Evolutionary conservation across 2,329 filamentous ascomycete species (phyloP).

Genomic region (Xylaria sp.): DNA sequence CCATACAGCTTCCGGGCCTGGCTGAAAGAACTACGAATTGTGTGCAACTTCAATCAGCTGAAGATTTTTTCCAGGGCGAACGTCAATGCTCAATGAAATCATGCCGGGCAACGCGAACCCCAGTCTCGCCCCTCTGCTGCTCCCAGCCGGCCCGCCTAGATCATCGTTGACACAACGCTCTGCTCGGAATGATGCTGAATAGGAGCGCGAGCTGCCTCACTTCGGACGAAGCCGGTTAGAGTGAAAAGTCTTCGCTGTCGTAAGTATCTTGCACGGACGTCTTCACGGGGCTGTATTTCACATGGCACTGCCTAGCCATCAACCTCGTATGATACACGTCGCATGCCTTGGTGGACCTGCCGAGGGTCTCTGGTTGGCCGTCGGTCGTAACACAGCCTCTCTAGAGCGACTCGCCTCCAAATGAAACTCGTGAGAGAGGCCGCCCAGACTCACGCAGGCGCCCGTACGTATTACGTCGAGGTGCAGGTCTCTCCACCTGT

Average conservation of each 20-base stretch:
- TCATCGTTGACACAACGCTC: no score
- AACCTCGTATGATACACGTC: background rate
- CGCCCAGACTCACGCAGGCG: constrained; percentile 9
- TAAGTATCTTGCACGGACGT: no score
- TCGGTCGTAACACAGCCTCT: constrained; percentile 21
- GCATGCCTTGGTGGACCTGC: constrained; percentile 10
- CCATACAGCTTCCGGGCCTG: no score
- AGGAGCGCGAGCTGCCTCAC: no score
- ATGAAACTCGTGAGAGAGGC: constrained; percentile 10
- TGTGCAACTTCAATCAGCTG: background rate
- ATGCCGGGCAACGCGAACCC: constrained; percentile 11
- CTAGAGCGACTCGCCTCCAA: background rate
- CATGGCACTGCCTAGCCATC: background rate
- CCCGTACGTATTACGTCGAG: constrained; percentile 18
- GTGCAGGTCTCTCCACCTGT: constrained; percentile 14
- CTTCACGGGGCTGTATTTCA: background rate
- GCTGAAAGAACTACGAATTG: background rate
- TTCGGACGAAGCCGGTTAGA: no score
- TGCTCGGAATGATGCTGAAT: no score
- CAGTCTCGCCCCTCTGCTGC: background rate
- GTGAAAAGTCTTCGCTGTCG: background rate
- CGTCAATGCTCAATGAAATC: constrained; percentile 18
- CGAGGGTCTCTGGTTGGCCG: constrained; percentile 6
- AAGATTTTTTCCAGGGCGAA: background rate
- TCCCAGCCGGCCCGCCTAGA: background rate